A percentile compares a stretch with the other conserved stretches of the same genome.
These are phyloP conservation scores for Ceriops decandra DNA, from an alignment of 345 rosid species.

Conservation along the genomic window DNA sequence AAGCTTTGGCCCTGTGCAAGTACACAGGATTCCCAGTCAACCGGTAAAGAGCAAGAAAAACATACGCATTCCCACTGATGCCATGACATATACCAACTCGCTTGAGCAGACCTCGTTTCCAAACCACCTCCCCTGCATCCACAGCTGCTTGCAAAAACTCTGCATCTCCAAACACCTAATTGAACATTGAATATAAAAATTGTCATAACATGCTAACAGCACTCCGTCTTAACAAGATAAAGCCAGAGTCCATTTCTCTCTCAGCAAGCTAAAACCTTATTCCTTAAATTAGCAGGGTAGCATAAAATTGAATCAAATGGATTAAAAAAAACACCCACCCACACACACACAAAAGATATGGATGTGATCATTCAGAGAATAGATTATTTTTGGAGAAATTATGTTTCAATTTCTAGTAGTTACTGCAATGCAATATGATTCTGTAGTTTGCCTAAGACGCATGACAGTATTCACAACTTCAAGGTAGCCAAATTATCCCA, in stretches of 20 bases:
- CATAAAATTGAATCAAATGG: too few species aligned
- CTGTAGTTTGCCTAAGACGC: not conserved
- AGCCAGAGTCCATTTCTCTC: not conserved
- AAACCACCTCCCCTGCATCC: slow-evolving; percentile 62
- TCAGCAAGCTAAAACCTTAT: too few species aligned
- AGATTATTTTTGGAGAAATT: too few species aligned
- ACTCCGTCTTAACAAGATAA: not conserved
- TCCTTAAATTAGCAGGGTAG: too few species aligned
- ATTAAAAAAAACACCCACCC: too few species aligned
- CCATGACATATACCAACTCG: slow-evolving; percentile 74
- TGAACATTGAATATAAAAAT: not conserved
- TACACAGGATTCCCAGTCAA: slow-evolving; percentile 43
- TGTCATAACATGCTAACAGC: not conserved
- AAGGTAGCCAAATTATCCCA: not conserved
- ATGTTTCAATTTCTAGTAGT: not conserved
- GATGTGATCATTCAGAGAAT: not conserved
- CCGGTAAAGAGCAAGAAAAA: slow-evolving; percentile 53
- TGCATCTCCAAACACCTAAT: slow-evolving; percentile 52
- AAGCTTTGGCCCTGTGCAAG: slow-evolving; percentile 57
- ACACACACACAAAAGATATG: not conserved
- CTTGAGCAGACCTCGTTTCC: slow-evolving; percentile 65
- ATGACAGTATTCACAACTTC: not conserved
- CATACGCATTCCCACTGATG: slow-evolving; percentile 58
- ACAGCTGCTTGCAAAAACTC: slow-evolving; percentile 61
- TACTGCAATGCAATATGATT: slow-evolving; percentile 1